Evolutionary conservation across 345 rosid species (phyloP).

Genomic region (Sonneratia caseolaris): DNA sequence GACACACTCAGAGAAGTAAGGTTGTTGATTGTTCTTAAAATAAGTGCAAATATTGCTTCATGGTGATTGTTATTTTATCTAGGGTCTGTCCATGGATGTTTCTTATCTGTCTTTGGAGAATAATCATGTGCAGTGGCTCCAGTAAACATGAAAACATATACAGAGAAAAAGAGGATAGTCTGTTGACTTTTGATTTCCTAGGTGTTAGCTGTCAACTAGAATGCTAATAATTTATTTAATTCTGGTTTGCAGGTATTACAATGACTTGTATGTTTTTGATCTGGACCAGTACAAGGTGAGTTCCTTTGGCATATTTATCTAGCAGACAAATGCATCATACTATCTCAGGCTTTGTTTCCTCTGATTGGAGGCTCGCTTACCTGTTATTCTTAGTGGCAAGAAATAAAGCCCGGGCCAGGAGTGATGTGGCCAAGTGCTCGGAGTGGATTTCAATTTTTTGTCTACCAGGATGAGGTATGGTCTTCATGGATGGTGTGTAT

Average conservation of each 20-base stretch:
- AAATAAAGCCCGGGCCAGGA: constrained; percentile 86
- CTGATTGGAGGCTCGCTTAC: constrained; percentile 14
- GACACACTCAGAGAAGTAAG: constrained; percentile 99
- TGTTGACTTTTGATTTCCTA: not conserved
- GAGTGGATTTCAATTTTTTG: constrained; percentile 89
- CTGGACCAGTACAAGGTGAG: constrained; percentile 85
- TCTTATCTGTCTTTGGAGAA: not conserved
- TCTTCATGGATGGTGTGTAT: not conserved
- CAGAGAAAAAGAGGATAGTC: not conserved
- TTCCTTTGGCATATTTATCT: constrained; percentile 4
- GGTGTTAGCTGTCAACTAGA: not conserved
- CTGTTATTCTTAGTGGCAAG: constrained; percentile 74
- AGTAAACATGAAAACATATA: not conserved
- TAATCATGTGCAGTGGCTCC: not conserved
- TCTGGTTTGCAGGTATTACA: constrained; percentile 52
- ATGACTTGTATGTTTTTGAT: constrained; percentile 79
- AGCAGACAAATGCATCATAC: not conserved
- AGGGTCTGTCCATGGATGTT: not conserved
- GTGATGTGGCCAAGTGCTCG: constrained; percentile 93
- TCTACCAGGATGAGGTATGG: constrained; percentile 78
- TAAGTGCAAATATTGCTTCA: not conserved
- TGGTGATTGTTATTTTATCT: not conserved
- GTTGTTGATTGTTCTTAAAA: constrained; percentile 36
- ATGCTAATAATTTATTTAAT: not conserved
- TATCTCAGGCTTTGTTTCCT: constrained; percentile 1